Evolutionary conservation across 148 eudicot genomes (phyloP).

Genomic region (Camellia sinensis): DNA sequence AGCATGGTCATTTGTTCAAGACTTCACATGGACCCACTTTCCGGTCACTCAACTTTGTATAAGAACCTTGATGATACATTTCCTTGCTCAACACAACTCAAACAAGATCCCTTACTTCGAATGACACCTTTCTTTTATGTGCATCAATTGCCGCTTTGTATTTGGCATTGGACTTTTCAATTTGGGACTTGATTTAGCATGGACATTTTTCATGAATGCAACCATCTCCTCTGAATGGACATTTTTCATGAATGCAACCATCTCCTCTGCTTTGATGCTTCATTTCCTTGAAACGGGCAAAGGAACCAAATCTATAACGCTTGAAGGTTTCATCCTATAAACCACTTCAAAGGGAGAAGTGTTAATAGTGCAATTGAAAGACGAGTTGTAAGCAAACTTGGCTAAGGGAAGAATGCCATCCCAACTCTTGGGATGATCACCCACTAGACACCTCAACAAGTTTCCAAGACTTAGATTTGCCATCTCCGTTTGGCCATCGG

Average conservation of each 20-base stretch:
- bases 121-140: background rate
- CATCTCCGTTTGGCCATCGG: background rate
- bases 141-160: background rate
- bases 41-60: background rate
- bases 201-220: background rate
- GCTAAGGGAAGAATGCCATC: background rate
- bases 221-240: background rate
- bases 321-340: no score
- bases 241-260: background rate
- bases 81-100: constrained; percentile 8
- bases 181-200: background rate
- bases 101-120: background rate
- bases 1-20: background rate
- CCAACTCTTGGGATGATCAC: background rate
- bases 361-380: background rate
- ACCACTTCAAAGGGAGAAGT: background rate
- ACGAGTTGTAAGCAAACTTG: background rate
- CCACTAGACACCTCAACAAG: background rate
- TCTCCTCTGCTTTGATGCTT: background rate
- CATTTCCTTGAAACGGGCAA: background rate
- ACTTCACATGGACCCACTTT: background rate
- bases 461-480: background rate
- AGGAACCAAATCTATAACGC: background rate
- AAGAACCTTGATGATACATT: background rate
- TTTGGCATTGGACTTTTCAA: background rate